phyloP scores from a whole-genome alignment of 495 filamentous ascomycete genomes.

The Podospora pseudoanserina region DNA sequence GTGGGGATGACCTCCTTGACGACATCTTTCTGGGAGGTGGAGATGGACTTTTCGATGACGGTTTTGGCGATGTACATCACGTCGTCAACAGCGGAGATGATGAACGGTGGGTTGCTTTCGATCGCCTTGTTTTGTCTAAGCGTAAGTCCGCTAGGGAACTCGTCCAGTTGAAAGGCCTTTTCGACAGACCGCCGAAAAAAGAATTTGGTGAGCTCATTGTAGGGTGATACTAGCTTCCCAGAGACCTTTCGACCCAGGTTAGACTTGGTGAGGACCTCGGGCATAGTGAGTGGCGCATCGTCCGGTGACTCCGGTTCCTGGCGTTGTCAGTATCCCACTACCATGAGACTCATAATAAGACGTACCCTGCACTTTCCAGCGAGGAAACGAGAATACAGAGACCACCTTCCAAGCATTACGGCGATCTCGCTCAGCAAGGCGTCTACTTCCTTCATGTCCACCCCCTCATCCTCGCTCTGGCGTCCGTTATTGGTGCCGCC shows the following conservation, averaged over 20 bases:
- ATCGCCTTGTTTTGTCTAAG: slow-evolving; percentile 67
- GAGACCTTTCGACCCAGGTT: slow-evolving; percentile 71
- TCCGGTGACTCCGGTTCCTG: slow-evolving; percentile 44
- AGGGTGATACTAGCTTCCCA: slow-evolving; percentile 67
- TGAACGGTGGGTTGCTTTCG: slow-evolving; percentile 74
- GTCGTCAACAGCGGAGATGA: slow-evolving; percentile 93
- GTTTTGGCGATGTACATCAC: slow-evolving; percentile 99
- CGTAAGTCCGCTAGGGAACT: slow-evolving; percentile 75
- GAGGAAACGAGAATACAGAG: slow-evolving; percentile 84
- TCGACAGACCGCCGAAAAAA: slow-evolving; percentile 95
- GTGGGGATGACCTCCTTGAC: slow-evolving; percentile 73
- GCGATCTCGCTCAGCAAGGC: slow-evolving; percentile 79
- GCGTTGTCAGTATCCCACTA: slow-evolving; percentile 21
- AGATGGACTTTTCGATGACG: slow-evolving; percentile 76
- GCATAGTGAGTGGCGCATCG: slow-evolving; percentile 53
- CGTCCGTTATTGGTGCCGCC: slow-evolving; percentile 49
- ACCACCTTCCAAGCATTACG: slow-evolving; percentile 90
- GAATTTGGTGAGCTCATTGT: slow-evolving; percentile 86
- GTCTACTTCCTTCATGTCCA: slow-evolving; percentile 94
- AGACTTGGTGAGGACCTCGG: slow-evolving; percentile 69
- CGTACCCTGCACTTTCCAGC: slow-evolving; percentile 76
- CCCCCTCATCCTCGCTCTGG: slow-evolving; percentile 76
- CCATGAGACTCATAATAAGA: slow-evolving; percentile 18
- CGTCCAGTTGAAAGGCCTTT: slow-evolving; percentile 97
- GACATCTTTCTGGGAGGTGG: slow-evolving; percentile 75